Evolutionary conservation across 345 rosid genomes (phyloP).

Genomic region (Populus ilicifolia): DNA sequence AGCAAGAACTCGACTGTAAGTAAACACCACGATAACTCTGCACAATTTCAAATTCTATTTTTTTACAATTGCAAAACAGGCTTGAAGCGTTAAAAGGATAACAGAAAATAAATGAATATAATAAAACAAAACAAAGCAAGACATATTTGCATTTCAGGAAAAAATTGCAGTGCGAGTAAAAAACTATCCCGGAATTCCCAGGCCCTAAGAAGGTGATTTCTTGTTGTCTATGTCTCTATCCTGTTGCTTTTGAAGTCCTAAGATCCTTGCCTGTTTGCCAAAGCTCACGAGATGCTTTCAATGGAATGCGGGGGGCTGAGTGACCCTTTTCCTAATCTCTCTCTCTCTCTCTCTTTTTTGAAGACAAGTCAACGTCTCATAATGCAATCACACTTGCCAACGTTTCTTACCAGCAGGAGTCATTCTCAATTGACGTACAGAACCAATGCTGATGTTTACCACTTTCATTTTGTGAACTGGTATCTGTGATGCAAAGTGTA

Average conservation of each 20-base stretch:
- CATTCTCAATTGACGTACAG: not conserved
- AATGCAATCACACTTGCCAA: not conserved
- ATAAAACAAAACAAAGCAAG: not conserved
- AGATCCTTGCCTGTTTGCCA: not conserved
- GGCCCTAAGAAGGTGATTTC: not conserved
- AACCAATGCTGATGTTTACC: not conserved
- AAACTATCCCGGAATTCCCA: not conserved
- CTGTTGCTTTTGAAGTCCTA: not conserved
- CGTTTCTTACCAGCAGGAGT: not conserved
- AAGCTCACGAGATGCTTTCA: not conserved
- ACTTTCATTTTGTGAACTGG: not conserved
- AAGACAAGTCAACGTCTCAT: not conserved
- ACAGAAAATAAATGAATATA: no score
- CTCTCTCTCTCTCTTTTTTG: no score
- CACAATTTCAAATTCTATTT: no score
- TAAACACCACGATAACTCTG: no score
- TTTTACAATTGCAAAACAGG: no score
- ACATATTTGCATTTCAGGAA: not conserved
- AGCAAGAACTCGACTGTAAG: slow-evolving; percentile 9
- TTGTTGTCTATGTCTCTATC: not conserved
- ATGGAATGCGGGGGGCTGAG: not conserved
- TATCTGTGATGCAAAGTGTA: slow-evolving; percentile 6
- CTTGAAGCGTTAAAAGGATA: not conserved
- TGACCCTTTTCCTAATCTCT: not conserved
- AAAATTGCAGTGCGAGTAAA: not conserved